These are phyloP conservation scores for Nemania bipapillata DNA, from an alignment of 2,329 filamentous ascomycete genomes.

Conservation along the genomic window DNA sequence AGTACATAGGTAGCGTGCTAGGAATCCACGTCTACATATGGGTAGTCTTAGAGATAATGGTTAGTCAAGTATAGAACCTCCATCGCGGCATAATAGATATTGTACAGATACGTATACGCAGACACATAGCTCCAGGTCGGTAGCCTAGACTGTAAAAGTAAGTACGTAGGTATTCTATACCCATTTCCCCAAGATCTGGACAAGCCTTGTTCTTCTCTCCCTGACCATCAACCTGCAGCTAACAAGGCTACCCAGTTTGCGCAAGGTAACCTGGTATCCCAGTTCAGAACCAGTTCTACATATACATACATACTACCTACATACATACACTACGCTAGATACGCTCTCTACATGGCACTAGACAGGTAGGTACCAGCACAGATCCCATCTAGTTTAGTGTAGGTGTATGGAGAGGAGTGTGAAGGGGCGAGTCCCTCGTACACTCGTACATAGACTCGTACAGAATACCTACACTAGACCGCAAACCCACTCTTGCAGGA, in stretches of 20 bases:
- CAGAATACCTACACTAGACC: not conserved
- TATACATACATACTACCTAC: too few relatives aligned
- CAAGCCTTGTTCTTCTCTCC: conserved; percentile 20
- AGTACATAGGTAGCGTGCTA: not conserved
- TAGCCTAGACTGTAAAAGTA: too few relatives aligned
- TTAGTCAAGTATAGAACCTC: conserved; percentile 4
- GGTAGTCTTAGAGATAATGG: not conserved
- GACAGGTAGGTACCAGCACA: not conserved
- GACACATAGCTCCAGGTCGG: too few relatives aligned
- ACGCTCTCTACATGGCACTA: not conserved
- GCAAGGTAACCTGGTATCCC: conserved; percentile 16
- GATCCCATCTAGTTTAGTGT: not conserved
- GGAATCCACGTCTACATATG: not conserved
- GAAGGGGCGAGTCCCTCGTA: not conserved
- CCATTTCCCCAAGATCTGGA: conserved; percentile 33
- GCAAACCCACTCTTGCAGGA: conserved; percentile 5
- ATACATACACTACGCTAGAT: not conserved
- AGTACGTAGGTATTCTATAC: not conserved
- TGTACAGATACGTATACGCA: too few relatives aligned
- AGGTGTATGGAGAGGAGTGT: not conserved
- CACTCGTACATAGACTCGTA: too few relatives aligned
- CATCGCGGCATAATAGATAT: not conserved
- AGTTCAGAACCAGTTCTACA: not conserved
- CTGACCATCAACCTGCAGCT: conserved; percentile 13
- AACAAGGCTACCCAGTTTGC: conserved; percentile 17